phyloP scores from a whole-genome alignment of 768 basidiomycete species.

The Aureoboletus auriporus region DNA sequence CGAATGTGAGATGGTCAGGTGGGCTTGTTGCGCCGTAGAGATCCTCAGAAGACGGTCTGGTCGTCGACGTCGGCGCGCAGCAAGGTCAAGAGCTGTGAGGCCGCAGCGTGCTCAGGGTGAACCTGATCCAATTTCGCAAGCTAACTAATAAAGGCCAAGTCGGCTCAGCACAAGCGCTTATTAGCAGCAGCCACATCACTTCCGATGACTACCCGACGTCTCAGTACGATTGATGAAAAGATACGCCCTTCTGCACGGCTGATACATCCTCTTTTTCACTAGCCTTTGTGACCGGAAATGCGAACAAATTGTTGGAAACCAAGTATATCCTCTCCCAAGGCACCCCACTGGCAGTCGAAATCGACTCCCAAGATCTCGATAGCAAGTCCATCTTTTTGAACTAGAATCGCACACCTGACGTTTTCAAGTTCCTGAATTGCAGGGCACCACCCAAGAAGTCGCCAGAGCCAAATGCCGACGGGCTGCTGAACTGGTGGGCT shows the following conservation, averaged over 20 bases:
- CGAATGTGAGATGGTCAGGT: not conserved
- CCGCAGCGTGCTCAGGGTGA: slow-evolving; percentile 6
- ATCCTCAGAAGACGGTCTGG: slow-evolving; percentile 1
- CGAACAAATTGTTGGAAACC: slow-evolving; percentile 89
- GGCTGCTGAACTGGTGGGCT: slow-evolving; percentile 74
- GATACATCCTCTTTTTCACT: slow-evolving; percentile 6
- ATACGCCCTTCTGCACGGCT: not conserved
- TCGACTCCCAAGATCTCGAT: slow-evolving; percentile 77
- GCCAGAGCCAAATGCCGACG: slow-evolving; percentile 81
- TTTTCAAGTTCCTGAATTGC: slow-evolving; percentile 81
- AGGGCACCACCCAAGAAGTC: slow-evolving; percentile 89
- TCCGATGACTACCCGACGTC: slow-evolving; percentile 18
- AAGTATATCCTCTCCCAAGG: slow-evolving; percentile 72
- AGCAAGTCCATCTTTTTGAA: slow-evolving; percentile 44
- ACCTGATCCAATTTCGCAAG: too few species aligned
- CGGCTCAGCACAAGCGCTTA: too few species aligned
- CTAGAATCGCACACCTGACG: not conserved
- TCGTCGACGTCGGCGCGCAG: slow-evolving; percentile 16
- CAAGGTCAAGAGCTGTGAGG: slow-evolving; percentile 1
- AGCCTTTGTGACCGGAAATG: slow-evolving; percentile 96
- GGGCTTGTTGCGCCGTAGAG: slow-evolving; percentile 4
- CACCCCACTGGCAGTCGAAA: slow-evolving; percentile 49
- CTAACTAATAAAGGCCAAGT: too few species aligned
- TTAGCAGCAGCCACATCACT: too few species aligned
- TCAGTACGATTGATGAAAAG: slow-evolving; percentile 19